Conservation (phyloP, 2,329 filamentous ascomycete species). For the Epichloe sp. region DNA sequence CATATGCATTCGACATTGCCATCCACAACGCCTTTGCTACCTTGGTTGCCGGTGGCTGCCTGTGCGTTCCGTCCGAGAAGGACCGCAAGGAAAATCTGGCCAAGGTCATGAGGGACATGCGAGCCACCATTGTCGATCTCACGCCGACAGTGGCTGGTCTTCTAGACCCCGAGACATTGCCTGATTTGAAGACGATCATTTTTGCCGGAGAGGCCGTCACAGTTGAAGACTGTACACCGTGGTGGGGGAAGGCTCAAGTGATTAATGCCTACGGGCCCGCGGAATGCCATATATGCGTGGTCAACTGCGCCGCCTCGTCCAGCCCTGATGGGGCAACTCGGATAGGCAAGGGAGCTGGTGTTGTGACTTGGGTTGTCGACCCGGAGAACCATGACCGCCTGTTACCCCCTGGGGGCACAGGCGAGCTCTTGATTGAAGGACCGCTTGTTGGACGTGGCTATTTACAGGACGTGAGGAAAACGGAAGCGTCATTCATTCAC, state of each 20-base stretch:
- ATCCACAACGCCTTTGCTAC: conserved; percentile 3
- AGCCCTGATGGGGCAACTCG: conserved; percentile 20
- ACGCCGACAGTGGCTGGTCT: not conserved
- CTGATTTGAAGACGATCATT: not conserved
- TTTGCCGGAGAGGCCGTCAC: conserved; percentile 1
- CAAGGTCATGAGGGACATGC: not conserved
- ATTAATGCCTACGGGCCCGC: conserved; percentile 1
- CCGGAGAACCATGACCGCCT: not conserved
- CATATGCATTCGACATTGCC: conserved; percentile 6
- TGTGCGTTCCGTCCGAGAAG: conserved; percentile 7
- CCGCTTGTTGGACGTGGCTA: conserved; percentile 1
- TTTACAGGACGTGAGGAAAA: conserved; percentile 27
- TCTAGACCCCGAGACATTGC: not conserved
- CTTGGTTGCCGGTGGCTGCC: conserved; percentile 1
- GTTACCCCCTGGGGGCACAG: not conserved
- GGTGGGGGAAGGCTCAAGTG: not conserved
- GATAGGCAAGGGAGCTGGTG: conserved; percentile 1
- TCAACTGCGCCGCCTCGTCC: conserved; percentile 12
- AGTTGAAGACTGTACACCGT: not conserved
- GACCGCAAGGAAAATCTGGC: not conserved
- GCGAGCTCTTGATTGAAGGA: conserved; percentile 3
- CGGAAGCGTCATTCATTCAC: conserved; percentile 42
- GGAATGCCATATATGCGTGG: not conserved
- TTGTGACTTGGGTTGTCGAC: not conserved
- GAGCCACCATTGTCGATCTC: not conserved